Percentiles rank a stretch among this genome's conserved stretches.
Conservation (phyloP, 768 basidiomycete genomes). For the Amanita thiersii region DNA sequence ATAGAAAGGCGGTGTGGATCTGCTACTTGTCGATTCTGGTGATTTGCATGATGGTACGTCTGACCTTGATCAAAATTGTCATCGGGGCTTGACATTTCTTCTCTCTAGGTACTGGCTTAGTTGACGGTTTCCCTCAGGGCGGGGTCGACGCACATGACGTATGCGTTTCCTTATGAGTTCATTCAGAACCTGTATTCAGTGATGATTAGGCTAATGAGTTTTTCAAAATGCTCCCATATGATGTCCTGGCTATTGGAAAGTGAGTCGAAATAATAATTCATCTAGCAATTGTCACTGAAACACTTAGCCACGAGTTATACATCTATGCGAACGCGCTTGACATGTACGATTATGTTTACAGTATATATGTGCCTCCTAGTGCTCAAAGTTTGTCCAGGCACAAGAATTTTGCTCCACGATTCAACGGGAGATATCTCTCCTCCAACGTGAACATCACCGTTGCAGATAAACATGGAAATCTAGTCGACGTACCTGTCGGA, state of each 20-base stretch:
- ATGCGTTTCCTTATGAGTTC: constrained; percentile 10
- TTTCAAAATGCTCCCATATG: constrained; percentile 67
- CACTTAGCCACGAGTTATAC: constrained; percentile 72
- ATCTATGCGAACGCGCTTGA: constrained; percentile 58
- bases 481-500: constrained; percentile 29
- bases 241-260: constrained; percentile 82
- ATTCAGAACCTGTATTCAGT: not conserved
- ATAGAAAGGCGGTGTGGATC: constrained; percentile 66
- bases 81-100: too few species aligned
- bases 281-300: not conserved
- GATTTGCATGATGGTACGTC: constrained; percentile 65
- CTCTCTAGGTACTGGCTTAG: constrained; percentile 60
- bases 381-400: constrained; percentile 27
- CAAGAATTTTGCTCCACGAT: constrained; percentile 56
- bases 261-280: constrained; percentile 21
- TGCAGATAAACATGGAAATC: constrained; percentile 28
- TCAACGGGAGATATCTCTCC: constrained; percentile 69
- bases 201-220: constrained; percentile 59
- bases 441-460: constrained; percentile 85
- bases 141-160: constrained; percentile 71
- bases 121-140: constrained; percentile 66
- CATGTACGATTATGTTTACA: constrained; percentile 31
- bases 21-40: constrained; percentile 78
- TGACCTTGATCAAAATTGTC: too few species aligned
- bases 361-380: not conserved